Percentiles rank a stretch among this genome's conserved stretches.
phyloP scores from a whole-genome alignment of 768 basidiomycete genomes.

The Lanmaoa pseudosensibilis region DNA sequence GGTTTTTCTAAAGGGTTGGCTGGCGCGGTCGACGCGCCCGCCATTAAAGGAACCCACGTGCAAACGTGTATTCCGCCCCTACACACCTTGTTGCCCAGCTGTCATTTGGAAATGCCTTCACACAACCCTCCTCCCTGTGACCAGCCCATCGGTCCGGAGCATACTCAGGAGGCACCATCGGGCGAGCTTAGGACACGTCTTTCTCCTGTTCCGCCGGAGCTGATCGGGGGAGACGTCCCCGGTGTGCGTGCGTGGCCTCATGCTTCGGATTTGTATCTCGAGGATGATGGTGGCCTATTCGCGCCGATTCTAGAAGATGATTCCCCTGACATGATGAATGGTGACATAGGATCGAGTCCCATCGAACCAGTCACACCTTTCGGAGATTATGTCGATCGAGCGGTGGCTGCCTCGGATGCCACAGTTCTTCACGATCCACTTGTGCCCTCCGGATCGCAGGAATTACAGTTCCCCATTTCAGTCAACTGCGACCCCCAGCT shows the following conservation, averaged over 20 bases:
- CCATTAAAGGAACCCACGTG: slow-evolving; percentile 85
- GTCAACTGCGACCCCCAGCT: slow-evolving; percentile 29
- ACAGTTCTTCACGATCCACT: slow-evolving; percentile 26
- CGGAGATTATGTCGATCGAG: slow-evolving; percentile 73
- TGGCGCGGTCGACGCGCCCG: slow-evolving; percentile 71
- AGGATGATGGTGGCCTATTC: slow-evolving; percentile 42
- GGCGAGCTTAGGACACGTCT: neutral
- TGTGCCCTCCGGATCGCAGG: slow-evolving; percentile 17
- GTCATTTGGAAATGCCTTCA: slow-evolving; percentile 16
- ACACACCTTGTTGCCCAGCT: slow-evolving; percentile 25
- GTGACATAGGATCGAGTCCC: slow-evolving; percentile 64
- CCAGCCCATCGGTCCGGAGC: slow-evolving; percentile 13
- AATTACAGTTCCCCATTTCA: slow-evolving; percentile 22
- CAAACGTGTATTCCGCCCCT: slow-evolving; percentile 84
- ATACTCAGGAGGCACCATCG: neutral
- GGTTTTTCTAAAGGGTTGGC: slow-evolving; percentile 76
- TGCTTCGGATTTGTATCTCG: slow-evolving; percentile 19
- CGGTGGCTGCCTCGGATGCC: slow-evolving; percentile 47
- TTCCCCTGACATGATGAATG: slow-evolving; percentile 54
- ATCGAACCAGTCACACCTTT: slow-evolving; percentile 77
- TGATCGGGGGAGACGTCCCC: slow-evolving; percentile 2
- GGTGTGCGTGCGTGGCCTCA: slow-evolving; percentile 19
- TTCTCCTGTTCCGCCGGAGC: slow-evolving; percentile 15
- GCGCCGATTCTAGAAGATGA: slow-evolving; percentile 65
- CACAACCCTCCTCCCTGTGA: slow-evolving; percentile 32